Conservation (phyloP, 2,329 filamentous ascomycete species). For the Cryphonectria carpinicola region DNA sequence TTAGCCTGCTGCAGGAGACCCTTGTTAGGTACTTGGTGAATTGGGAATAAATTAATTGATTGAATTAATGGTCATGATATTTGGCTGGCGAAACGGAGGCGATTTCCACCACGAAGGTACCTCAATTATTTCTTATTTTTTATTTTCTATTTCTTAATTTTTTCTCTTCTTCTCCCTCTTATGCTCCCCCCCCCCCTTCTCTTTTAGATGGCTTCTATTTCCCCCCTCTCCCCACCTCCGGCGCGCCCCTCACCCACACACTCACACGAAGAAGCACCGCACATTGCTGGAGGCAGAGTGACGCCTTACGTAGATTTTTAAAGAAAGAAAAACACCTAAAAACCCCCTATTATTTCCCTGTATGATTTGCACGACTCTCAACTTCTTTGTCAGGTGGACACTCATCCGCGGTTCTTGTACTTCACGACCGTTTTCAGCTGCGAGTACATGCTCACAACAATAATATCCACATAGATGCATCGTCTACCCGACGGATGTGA, state of each 20-base stretch:
- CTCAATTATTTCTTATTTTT: neutral
- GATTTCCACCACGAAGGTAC: neutral
- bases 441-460: neutral
- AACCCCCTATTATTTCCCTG: neutral
- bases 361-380: neutral
- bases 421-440: neutral
- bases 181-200: no score
- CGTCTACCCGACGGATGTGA: neutral
- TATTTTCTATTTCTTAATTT: neutral
- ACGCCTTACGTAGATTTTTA: neutral
- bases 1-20: neutral
- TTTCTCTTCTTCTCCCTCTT: neutral
- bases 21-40: neutral
- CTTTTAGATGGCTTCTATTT: neutral
- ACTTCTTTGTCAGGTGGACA: neutral
- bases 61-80: neutral
- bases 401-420: neutral
- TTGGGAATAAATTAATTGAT: neutral
- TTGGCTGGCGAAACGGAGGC: neutral
- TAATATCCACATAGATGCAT: neutral
- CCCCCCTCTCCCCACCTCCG: no score
- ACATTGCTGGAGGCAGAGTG: neutral
- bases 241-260: neutral
- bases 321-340: neutral
- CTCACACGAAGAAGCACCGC: neutral